Evolutionary conservation across 2,329 filamentous ascomycete species (phyloP).

Genomic region (Erysiphe pulchra): DNA sequence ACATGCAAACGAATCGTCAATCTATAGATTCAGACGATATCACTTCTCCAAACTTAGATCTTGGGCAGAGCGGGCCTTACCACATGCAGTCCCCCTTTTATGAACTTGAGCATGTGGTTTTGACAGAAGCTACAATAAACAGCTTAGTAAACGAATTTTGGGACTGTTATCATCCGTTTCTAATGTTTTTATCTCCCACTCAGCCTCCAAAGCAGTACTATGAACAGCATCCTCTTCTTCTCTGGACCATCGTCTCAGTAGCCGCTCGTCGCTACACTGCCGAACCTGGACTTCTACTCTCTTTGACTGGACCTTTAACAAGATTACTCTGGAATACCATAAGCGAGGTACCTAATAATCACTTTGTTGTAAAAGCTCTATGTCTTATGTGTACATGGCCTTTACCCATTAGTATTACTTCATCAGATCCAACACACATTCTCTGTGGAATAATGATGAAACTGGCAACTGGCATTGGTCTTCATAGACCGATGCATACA

Average conservation of each 20-base stretch:
- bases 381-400: conserved; percentile 65
- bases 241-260: conserved; percentile 61
- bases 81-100: conserved; percentile 11
- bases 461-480: conserved; percentile 56
- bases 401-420: conserved; percentile 55
- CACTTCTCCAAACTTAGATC: conserved; percentile 22
- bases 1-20: conserved; percentile 31
- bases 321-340: conserved; percentile 54
- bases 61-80: conserved; percentile 36
- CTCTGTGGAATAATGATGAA: conserved; percentile 70
- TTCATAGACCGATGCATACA: conserved; percentile 58
- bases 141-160: conserved; percentile 54
- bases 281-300: conserved; percentile 33
- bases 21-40: conserved; percentile 44
- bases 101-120: conserved; percentile 31
- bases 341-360: conserved; percentile 50
- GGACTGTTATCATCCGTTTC: conserved; percentile 47
- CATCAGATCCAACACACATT: conserved; percentile 54
- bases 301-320: conserved; percentile 41
- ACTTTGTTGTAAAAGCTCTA: conserved; percentile 59
- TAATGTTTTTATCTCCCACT: conserved; percentile 45
- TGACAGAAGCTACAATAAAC: conserved; percentile 35
- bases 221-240: conserved; percentile 53
- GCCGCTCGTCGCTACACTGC: conserved; percentile 43
- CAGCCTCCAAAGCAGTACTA: conserved; percentile 50